Evolutionary conservation across 2,329 filamentous ascomycete genomes (phyloP), one percentile per base, ranked within the genome.

Genomic region (Volutella citrinella): DNA sequence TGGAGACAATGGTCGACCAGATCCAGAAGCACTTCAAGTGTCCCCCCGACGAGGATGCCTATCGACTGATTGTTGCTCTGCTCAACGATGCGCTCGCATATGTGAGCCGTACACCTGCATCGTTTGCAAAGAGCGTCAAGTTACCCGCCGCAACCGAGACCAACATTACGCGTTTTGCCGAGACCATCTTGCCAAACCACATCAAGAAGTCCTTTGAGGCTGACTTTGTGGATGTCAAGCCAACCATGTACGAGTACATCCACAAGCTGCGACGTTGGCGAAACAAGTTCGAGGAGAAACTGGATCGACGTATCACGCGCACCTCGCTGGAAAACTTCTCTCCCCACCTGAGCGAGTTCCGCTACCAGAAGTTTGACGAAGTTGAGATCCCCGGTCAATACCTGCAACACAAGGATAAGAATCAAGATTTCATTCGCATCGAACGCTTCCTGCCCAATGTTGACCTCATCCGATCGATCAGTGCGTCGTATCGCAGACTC

Each of bases 1-100:
- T 99, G 93, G 93, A 99, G 67, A 95, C 91, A 0, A 98, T 97
- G 89, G 90, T 97, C 19, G 93, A 98, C 57, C 91, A 97, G 64
- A 95, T 98, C 39, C 86, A 93, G 61, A 97, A 97, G 71, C 85
- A 97, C 64, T 98, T 98, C 77, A 98, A 98, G 66, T 97, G 93
- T 54, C 91, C 91, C 11, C 91, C 91, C 0, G 93, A 99, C 53
- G 93, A 99, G 60, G 93, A 99, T 66, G 94, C 93, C 3, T 97
- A 97, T 63, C 79, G 93, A 30, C 74, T 99, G 12, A 98, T 98
- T 47, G 91, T 97, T n/a, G 94, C 93, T 4, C 70, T 99, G 10
- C 78, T 98, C 15, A 98, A 98, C 58, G 93, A 99, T 61, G 93
- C 88, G 0, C 67, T 98, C 33, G 88, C 88, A 18, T 96, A 96